phyloP scores from a whole-genome alignment of 495 filamentous ascomycete species.

The Annulohypoxylon maeteangense region DNA sequence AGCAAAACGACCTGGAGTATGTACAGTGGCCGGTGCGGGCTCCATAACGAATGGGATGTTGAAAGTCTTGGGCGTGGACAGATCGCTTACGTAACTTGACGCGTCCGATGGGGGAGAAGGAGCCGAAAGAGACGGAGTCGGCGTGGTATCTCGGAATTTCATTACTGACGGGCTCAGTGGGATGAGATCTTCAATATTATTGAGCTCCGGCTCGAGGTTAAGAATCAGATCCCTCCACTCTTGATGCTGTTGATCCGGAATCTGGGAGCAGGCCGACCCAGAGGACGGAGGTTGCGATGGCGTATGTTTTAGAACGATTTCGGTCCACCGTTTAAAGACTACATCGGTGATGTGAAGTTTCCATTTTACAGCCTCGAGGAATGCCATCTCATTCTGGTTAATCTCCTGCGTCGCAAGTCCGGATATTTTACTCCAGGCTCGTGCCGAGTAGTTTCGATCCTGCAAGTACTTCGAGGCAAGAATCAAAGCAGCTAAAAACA shows the following conservation, averaged over 20 bases:
- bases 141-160: conserved; percentile 45
- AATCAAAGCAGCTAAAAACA: conserved; percentile 95
- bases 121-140: conserved; percentile 46
- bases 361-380: conserved; percentile 91
- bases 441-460: conserved; percentile 95
- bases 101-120: conserved; percentile 16
- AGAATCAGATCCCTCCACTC: conserved; percentile 83
- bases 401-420: conserved; percentile 90
- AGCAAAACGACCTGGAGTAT: conserved; percentile 60
- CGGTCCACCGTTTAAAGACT: conserved; percentile 90
- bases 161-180: conserved; percentile 43
- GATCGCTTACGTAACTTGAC: conserved; percentile 22
- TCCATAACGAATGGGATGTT: conserved; percentile 69
- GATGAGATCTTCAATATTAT: conserved; percentile 65
- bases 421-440: conserved; percentile 98
- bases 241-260: conserved; percentile 58
- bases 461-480: conserved; percentile 97
- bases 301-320: conserved; percentile 87
- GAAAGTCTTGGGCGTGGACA: conserved; percentile 56
- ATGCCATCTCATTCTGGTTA: conserved; percentile 95
- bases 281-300: conserved; percentile 72
- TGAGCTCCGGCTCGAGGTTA: conserved; percentile 79
- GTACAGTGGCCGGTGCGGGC: conserved; percentile 64
- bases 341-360: conserved; percentile 90
- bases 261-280: conserved; percentile 55